Conservation (phyloP, 2,329 filamentous ascomycete species). For the Arthrobotrys sphaeroides region DNA sequence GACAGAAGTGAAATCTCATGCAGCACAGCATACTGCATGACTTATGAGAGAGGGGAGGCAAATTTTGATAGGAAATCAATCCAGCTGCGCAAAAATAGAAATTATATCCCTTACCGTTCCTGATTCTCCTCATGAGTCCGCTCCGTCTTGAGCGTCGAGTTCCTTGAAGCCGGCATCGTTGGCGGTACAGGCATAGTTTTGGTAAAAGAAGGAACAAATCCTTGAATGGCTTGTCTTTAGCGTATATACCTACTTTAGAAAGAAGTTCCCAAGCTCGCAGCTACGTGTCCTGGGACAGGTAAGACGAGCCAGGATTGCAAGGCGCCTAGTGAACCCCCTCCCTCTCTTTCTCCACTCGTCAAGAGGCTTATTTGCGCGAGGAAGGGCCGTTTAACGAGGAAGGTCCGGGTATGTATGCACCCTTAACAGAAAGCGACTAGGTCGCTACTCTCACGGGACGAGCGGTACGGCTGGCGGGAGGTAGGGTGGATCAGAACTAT, state of each 20-base stretch:
- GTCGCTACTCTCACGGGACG: slow-evolving; percentile 17
- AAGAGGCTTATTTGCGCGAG: not conserved
- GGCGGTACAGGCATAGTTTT: slow-evolving; percentile 6
- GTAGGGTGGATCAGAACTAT: not conserved
- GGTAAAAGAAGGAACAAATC: not conserved
- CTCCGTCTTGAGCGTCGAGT: slow-evolving; percentile 69
- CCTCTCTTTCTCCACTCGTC: not conserved
- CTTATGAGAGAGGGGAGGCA: not conserved
- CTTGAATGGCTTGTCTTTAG: not conserved
- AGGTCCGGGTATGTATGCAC: not conserved
- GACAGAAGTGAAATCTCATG: not conserved
- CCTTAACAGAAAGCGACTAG: not conserved
- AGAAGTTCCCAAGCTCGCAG: not conserved
- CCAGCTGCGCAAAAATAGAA: slow-evolving; percentile 59
- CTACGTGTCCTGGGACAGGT: slow-evolving; percentile 33
- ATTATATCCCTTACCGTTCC: slow-evolving; percentile 65
- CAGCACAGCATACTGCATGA: not conserved
- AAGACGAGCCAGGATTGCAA: not conserved
- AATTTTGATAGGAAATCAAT: not conserved
- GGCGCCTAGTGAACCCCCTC: not conserved
- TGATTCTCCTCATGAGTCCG: slow-evolving; percentile 83
- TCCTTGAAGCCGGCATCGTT: slow-evolving; percentile 11
- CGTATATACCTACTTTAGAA: slow-evolving; percentile 31
- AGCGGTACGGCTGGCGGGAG: slow-evolving; percentile 28
- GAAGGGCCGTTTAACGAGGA: not conserved